phyloP scores from a whole-genome alignment of 2,329 filamentous ascomycete genomes.

The Proliferodiscus dingleyae region DNA sequence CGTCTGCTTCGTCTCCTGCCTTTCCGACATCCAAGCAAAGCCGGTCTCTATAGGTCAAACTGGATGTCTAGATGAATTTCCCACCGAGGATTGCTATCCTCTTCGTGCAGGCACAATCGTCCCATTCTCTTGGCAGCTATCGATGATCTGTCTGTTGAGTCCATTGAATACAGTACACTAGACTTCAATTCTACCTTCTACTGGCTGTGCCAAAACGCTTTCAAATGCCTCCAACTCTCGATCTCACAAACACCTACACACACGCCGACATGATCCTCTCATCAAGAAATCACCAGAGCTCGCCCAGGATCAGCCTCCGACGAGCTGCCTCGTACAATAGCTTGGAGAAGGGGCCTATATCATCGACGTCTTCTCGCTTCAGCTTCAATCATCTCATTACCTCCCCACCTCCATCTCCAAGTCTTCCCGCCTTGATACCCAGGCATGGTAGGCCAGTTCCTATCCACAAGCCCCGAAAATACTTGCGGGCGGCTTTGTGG shows the following conservation, averaged over 20 bases:
- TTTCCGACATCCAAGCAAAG: no score
- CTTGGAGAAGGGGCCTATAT: slow-evolving; percentile 49
- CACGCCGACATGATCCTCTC: slow-evolving; percentile 35
- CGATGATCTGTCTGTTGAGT: no score
- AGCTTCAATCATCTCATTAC: slow-evolving; percentile 64
- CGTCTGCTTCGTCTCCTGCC: slow-evolving; percentile 22
- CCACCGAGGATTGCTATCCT: slow-evolving; percentile 4
- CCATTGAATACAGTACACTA: slow-evolving; percentile 7
- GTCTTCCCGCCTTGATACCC: slow-evolving; percentile 62
- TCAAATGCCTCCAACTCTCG: slow-evolving; percentile 27
- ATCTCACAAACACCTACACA: slow-evolving; percentile 34
- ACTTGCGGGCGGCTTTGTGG: slow-evolving; percentile 41
- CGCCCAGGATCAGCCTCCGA: slow-evolving; percentile 53
- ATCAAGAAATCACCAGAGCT: slow-evolving; percentile 19
- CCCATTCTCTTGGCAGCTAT: slow-evolving; percentile 5
- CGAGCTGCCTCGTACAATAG: slow-evolving; percentile 53
- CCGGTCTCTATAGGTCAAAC: slow-evolving; percentile 1
- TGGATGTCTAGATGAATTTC: slow-evolving; percentile 22
- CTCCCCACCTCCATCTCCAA: slow-evolving; percentile 65
- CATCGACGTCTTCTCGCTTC: slow-evolving; percentile 58
- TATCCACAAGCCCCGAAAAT: slow-evolving; percentile 31
- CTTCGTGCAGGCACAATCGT: slow-evolving; percentile 24
- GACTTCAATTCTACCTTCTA: slow-evolving; percentile 20
- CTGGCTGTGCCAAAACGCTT: slow-evolving; percentile 29
- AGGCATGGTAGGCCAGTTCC: slow-evolving; percentile 56